These are phyloP conservation scores for Metroxylon sagu DNA, from an alignment of 176 grass and related monocot species.

Conservation along the genomic window DNA sequence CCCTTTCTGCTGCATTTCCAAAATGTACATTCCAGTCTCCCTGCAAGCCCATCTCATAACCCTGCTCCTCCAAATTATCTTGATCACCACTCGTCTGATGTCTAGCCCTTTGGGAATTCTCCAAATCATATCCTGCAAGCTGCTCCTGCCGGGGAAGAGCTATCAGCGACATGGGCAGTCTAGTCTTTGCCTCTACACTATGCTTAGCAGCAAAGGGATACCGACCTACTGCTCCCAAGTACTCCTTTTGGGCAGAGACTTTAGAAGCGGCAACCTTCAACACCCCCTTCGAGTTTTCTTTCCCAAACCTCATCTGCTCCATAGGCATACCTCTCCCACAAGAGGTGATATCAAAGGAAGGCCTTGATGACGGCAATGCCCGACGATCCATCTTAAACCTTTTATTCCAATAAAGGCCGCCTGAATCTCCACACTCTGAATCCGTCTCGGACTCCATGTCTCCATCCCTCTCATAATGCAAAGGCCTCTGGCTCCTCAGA, in stretches of 20 bases:
- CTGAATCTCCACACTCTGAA: conserved; percentile 39
- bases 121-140: conserved; percentile 21
- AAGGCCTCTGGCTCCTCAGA: conserved; percentile 30
- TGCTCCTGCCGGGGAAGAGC: conserved; percentile 23
- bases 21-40: not conserved
- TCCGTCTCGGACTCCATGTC: conserved; percentile 28
- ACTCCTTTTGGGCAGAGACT: conserved; percentile 16
- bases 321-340: not conserved
- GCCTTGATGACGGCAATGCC: not conserved
- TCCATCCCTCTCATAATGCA: conserved; percentile 18
- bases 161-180: not conserved
- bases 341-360: conserved; percentile 1
- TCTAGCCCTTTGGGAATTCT: conserved; percentile 23
- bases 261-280: conserved; percentile 27
- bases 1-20: conserved; percentile 3
- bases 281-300: conserved; percentile 45
- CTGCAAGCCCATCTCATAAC: conserved; percentile 24
- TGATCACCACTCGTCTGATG: conserved; percentile 13
- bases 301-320: conserved; percentile 27
- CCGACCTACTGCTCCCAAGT: conserved; percentile 6
- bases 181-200: not conserved
- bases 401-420: conserved; percentile 23
- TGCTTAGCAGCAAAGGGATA: conserved; percentile 3
- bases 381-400: conserved; percentile 23
- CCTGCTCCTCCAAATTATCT: conserved; percentile 19